phyloP scores from a whole-genome alignment of 192 early-diverging fungal genomes.

The Coemansia sp. region DNA sequence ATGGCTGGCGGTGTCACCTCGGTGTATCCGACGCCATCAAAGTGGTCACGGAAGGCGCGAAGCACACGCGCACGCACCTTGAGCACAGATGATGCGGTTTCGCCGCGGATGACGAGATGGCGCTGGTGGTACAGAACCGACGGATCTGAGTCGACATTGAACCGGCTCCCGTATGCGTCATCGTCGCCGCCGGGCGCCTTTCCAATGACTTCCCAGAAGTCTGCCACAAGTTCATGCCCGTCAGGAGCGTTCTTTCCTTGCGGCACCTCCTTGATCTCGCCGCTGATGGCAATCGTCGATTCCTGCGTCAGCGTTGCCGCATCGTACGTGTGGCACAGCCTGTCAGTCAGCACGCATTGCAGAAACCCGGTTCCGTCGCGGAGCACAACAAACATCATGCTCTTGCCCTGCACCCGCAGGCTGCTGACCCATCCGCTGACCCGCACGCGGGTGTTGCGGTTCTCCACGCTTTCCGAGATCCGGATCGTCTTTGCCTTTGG shows the following conservation, averaged over 20 bases:
- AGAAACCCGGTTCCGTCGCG: slow-evolving; percentile 94
- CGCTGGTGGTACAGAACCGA: slow-evolving; percentile 87
- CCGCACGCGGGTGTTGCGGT: slow-evolving; percentile 78
- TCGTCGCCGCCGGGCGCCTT: slow-evolving; percentile 88
- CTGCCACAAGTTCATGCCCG: slow-evolving; percentile 91
- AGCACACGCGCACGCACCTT: slow-evolving; percentile 84
- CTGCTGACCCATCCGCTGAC: slow-evolving; percentile 97
- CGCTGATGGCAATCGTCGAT: slow-evolving; percentile 89
- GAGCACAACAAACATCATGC: slow-evolving; percentile 93
- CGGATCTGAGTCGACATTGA: slow-evolving; percentile 89
- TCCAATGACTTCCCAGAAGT: slow-evolving; percentile 94
- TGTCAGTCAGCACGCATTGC: slow-evolving; percentile 89
- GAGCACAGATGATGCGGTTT: slow-evolving; percentile 83
- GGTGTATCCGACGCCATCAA: slow-evolving; percentile 71
- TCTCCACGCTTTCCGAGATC: slow-evolving; percentile 63
- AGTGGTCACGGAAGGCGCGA: slow-evolving; percentile 95
- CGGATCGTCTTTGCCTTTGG: slow-evolving; percentile 81
- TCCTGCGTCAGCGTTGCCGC: slow-evolving; percentile 90
- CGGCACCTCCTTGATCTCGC: slow-evolving; percentile 84
- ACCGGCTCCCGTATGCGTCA: slow-evolving; percentile 87
- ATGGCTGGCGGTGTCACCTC: slow-evolving; percentile 98
- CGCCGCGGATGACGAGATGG: slow-evolving; percentile 95
- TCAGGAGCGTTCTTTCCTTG: slow-evolving; percentile 96
- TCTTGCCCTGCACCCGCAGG: slow-evolving; percentile 92
- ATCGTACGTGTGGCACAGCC: slow-evolving; percentile 92